These are phyloP conservation scores for Fonsecaea pedrosoi DNA, from an alignment of 2,329 filamentous ascomycete genomes.

Conservation along the genomic window DNA sequence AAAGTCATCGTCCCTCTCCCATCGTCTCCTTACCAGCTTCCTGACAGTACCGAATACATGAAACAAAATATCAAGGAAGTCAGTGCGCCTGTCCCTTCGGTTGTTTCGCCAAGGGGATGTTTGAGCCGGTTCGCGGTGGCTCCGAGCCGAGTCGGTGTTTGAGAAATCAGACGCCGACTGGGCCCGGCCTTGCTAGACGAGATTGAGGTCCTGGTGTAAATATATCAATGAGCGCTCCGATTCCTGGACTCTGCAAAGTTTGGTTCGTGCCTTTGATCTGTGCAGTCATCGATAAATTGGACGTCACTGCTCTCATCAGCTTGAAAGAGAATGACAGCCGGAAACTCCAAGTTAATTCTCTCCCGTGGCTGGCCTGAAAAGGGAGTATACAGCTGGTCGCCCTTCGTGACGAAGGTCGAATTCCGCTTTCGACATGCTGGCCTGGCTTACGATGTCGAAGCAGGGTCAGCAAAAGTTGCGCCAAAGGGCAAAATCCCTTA, in stretches of 20 bases:
- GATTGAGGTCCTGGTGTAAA: background rate
- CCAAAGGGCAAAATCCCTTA: slow-evolving; percentile 69
- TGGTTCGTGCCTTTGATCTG: background rate
- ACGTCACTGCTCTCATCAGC: background rate
- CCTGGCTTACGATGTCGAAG: slow-evolving; percentile 55
- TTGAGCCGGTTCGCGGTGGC: background rate
- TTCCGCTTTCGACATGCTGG: slow-evolving; percentile 63
- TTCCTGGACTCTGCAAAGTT: background rate
- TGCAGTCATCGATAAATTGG: background rate
- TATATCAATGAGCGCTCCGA: background rate
- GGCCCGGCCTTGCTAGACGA: background rate
- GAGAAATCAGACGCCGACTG: background rate
- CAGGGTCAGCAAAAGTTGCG: slow-evolving; percentile 54
- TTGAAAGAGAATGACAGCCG: slow-evolving; percentile 8
- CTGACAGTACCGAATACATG: background rate
- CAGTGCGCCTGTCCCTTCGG: background rate
- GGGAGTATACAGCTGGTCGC: slow-evolving; percentile 62
- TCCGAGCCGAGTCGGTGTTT: slow-evolving; percentile 1
- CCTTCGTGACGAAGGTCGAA: slow-evolving; percentile 69
- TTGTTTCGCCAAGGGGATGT: background rate
- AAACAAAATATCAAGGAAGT: background rate
- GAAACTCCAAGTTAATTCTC: slow-evolving; percentile 48
- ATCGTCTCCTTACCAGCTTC: background rate
- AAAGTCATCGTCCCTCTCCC: background rate
- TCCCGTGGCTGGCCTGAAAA: slow-evolving; percentile 58